Base-by-base conservation (phyloP, 768 basidiomycete genomes). In the Tremella fuciformis region DNA sequence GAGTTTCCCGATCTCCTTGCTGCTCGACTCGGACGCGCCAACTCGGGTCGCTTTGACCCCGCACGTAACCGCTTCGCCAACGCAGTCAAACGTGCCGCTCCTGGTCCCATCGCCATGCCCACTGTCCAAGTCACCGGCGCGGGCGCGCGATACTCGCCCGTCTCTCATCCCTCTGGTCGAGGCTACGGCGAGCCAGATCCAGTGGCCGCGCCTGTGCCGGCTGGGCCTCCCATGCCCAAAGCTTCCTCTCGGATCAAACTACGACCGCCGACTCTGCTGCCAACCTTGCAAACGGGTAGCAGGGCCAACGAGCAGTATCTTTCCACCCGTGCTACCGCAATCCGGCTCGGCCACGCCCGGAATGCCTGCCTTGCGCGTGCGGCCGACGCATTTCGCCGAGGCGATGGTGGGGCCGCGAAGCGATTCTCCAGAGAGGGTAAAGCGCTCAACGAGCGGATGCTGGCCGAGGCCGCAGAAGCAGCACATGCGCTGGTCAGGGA, bases 381-480 rank as follows among this genome's bases (percentile, higher is more conserved):
- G 13, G 94, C 96, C 2, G 92, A 96, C 69, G 91, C 93, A 2
- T 99, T 91, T 89, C 83, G 90, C 55, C 83, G 91, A 1, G 93
- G 94, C 0, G 96, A 99, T 66, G 94, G 94, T 2, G 91, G 93
- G 0, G 88, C 89, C 0, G 96, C 96, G 38, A 96, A 97, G 78
- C 82, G 91, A 48, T 98, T 94, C 79, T 89, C 88, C 62, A 81
- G 89, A 41, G 93, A 98, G 71, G 96, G 92, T 1, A 89, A 94
- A 67, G 91, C 94, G 41, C 79, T 96, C 59, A 98, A 98, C 69
- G 85, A 84, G 42, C 88, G 89, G 77, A 96, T 99, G 90, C 81
- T 84, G 42, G 80, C 78, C 22, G 96, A 97, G 79, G 89, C 91
- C 82, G 82, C 83, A 8, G 83, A 84, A 29, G 91, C 94, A 4